phyloP scores from a whole-genome alignment of 768 basidiomycete genomes.

The Hemileccinum rubropunctum region DNA sequence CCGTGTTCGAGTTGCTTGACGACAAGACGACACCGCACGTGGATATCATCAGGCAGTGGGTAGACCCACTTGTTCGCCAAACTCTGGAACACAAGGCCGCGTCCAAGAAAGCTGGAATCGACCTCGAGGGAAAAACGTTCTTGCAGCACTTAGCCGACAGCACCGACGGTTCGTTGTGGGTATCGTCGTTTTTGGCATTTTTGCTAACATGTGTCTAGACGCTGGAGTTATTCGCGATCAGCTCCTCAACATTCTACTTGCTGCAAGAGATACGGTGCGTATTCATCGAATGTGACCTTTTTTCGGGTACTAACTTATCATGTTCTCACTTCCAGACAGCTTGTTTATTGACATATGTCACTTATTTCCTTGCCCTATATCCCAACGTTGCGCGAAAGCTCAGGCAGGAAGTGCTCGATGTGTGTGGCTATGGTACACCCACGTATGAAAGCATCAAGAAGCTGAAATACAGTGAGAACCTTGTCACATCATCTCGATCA shows the following conservation, averaged over 20 bases:
- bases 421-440: conserved; percentile 51
- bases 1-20: conserved; percentile 38
- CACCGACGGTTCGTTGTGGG: conserved; percentile 50
- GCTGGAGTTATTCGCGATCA: conserved; percentile 69
- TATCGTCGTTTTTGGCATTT: not conserved
- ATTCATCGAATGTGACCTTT: not conserved
- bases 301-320: not conserved
- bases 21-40: conserved; percentile 38
- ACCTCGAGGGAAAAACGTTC: conserved; percentile 56
- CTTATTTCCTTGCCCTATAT: conserved; percentile 66
- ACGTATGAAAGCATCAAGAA: conserved; percentile 55
- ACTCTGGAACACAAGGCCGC: conserved; percentile 47
- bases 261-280: conserved; percentile 73
- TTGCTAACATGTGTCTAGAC: conserved; percentile 42
- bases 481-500: not conserved
- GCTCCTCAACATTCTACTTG: conserved; percentile 71
- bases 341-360: conserved; percentile 62
- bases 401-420: conserved; percentile 57
- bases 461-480: conserved; percentile 60
- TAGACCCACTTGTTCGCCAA: conserved; percentile 60
- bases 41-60: conserved; percentile 38
- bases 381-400: conserved; percentile 54
- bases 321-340: conserved; percentile 49
- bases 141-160: conserved; percentile 64
- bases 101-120: conserved; percentile 37